Conservation (phyloP, 2,329 filamentous ascomycete genomes). For the Venturia pyrina region DNA sequence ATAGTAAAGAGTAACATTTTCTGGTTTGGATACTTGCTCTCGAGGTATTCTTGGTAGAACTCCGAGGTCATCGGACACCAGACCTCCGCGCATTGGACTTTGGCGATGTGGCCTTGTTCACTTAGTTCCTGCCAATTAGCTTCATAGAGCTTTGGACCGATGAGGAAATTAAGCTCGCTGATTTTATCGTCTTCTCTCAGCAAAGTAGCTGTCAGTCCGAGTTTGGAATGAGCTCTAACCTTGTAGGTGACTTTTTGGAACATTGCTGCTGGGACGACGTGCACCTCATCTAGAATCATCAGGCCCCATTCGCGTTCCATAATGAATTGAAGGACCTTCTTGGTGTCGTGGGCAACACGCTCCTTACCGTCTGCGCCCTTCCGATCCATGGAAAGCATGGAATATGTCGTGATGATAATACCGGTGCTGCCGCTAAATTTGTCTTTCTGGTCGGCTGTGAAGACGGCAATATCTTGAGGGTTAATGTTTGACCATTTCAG, state of each 20-base stretch:
- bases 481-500: slow-evolving; percentile 99
- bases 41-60: slow-evolving; percentile 90
- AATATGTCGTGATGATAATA: slow-evolving; percentile 95
- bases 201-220: slow-evolving; percentile 87
- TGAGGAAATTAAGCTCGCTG: slow-evolving; percentile 90
- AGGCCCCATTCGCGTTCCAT: slow-evolving; percentile 87
- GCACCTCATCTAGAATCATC: slow-evolving; percentile 94
- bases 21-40: slow-evolving; percentile 52
- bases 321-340: slow-evolving; percentile 97
- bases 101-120: slow-evolving; percentile 91
- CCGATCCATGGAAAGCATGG: slow-evolving; percentile 76
- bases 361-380: slow-evolving; percentile 39
- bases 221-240: slow-evolving; percentile 90
- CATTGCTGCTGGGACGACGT: slow-evolving; percentile 94
- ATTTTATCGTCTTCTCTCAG: slow-evolving; percentile 98
- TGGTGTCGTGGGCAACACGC: slow-evolving; percentile 79
- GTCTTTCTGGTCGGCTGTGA: slow-evolving; percentile 87
- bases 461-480: slow-evolving; percentile 85
- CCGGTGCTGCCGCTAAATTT: slow-evolving; percentile 80
- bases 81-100: slow-evolving; percentile 95
- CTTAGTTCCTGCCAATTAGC: slow-evolving; percentile 99
- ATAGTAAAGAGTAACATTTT: slow-evolving; percentile 76
- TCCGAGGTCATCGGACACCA: slow-evolving; percentile 99
- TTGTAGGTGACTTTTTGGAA: slow-evolving; percentile 88
- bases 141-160: slow-evolving; percentile 94